Evolutionary conservation across 164 flowering plant genomes (phyloP).

Genomic region (Vitis vinifera): ASM3070453v1 NC_081816.1:22993001-22993500

Average conservation of each 20-base stretch:
- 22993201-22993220: conserved; percentile 62
- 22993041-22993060: conserved; percentile 53
- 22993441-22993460: conserved; percentile 23
- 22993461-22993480: conserved; percentile 22
- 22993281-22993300: conserved; percentile 50
- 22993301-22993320: conserved; percentile 45
- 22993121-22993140: conserved; percentile 54
- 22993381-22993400: conserved; percentile 37
- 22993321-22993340: conserved; percentile 7
- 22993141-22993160: conserved; percentile 38
- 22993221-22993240: conserved; percentile 34
- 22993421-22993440: conserved; percentile 33
- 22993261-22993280: conserved; percentile 38
- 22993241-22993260: conserved; percentile 57
- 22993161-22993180: conserved; percentile 65
- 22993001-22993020: conserved; percentile 83
- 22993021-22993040: conserved; percentile 82
- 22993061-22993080: conserved; percentile 62
- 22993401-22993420: conserved; percentile 36
- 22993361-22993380: conserved; percentile 11
- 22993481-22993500: conserved; percentile 17
- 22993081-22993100: conserved; percentile 41
- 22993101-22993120: conserved; percentile 58
- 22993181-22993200: conserved; percentile 81
- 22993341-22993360: conserved; percentile 11